These are phyloP conservation scores for Puccinellia tenuiflora DNA, from an alignment of 176 grass and related monocot species.

Conservation along the genomic window DNA sequence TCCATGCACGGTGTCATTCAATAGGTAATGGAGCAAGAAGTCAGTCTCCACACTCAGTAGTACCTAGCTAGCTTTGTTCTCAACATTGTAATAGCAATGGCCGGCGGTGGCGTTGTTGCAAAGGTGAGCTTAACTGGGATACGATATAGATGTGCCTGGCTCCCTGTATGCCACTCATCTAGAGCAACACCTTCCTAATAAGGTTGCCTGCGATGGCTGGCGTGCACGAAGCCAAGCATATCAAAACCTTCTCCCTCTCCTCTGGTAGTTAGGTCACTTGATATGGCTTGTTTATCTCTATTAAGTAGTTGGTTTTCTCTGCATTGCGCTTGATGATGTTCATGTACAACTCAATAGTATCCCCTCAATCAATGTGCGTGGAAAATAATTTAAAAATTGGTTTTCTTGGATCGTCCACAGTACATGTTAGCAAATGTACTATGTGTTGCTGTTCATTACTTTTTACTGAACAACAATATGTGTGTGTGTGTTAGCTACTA, in stretches of 20 bases:
- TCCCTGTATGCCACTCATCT: slow-evolving; percentile 72
- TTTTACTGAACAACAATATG: neutral
- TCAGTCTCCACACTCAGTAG: neutral
- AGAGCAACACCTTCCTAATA: slow-evolving; percentile 22
- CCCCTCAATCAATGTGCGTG: neutral
- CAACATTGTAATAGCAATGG: neutral
- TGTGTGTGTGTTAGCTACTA: neutral
- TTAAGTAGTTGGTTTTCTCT: neutral
- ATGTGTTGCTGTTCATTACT: neutral
- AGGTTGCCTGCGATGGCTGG: slow-evolving; percentile 55
- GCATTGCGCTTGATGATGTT: neutral
- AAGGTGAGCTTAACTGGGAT: slow-evolving; percentile 6
- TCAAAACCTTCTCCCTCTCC: neutral
- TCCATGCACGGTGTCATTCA: neutral
- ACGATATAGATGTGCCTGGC: slow-evolving; percentile 49
- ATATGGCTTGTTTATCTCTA: neutral
- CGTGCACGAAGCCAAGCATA: slow-evolving; percentile 66
- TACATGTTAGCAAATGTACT: neutral
- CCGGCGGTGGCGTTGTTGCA: neutral
- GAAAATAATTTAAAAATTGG: neutral
- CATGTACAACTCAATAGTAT: neutral
- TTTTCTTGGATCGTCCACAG: neutral
- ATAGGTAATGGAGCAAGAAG: neutral
- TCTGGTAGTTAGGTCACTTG: neutral
- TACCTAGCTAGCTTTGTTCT: neutral